These are phyloP conservation scores for Candida krabiensis DNA, from an alignment of 805 yeast species.

Conservation along the genomic window DNA sequence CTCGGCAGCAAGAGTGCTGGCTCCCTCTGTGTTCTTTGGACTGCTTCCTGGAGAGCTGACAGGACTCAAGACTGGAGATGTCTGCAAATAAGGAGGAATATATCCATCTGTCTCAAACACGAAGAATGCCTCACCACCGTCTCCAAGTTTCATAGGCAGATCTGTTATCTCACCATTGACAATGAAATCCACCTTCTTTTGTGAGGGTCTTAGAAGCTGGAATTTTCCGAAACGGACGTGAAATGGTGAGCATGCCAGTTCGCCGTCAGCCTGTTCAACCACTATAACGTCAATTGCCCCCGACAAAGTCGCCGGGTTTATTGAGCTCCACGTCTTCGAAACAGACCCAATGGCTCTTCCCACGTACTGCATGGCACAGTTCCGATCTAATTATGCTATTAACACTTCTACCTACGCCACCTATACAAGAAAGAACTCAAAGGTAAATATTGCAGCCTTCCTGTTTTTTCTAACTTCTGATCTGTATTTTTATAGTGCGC, in stretches of 20 bases:
- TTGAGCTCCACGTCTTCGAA: constrained; percentile 94
- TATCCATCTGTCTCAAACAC: constrained; percentile 82
- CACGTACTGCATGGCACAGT: constrained; percentile 95
- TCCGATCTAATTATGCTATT: too few relatives aligned
- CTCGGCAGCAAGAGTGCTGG: constrained; percentile 27
- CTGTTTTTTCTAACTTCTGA: too few relatives aligned
- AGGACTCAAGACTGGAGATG: constrained; percentile 82
- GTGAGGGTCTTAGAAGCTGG: constrained; percentile 88
- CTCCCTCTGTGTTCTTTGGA: constrained; percentile 22
- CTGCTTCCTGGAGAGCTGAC: constrained; percentile 55
- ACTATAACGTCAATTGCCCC: constrained; percentile 98
- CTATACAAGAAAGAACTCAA: too few relatives aligned
- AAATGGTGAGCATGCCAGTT: constrained; percentile 84
- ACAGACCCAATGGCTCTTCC: constrained; percentile 94
- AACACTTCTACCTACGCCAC: too few relatives aligned
- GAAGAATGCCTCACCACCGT: constrained; percentile 97
- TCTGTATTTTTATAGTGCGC: too few relatives aligned
- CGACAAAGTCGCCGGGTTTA: constrained; percentile 92
- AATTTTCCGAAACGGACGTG: constrained; percentile 96
- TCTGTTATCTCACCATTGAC: constrained; percentile 82
- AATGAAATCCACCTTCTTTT: constrained; percentile 85
- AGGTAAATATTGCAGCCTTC: too few relatives aligned
- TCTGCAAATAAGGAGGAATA: constrained; percentile 75
- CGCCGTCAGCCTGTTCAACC: constrained; percentile 81
- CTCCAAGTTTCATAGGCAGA: constrained; percentile 94